Evolutionary conservation across 2,329 filamentous ascomycete species (phyloP).

Genomic region (Fusarium sp.): DNA sequence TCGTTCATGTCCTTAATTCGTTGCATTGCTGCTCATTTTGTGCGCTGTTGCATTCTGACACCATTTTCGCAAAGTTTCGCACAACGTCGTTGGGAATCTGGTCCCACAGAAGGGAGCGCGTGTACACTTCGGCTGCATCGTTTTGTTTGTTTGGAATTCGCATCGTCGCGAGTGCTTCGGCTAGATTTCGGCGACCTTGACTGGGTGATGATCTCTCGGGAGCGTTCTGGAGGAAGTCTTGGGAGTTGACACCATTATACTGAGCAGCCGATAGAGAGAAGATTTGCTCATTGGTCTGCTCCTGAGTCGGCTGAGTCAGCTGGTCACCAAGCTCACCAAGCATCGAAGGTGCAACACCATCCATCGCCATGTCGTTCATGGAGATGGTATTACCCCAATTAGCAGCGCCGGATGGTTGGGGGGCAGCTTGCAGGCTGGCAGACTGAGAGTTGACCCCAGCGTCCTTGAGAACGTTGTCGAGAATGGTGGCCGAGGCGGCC

Average conservation of each 20-base stretch:
- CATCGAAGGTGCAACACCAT: slow-evolving; percentile 63
- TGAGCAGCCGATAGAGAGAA: slow-evolving; percentile 88
- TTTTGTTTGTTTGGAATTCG: slow-evolving; percentile 75
- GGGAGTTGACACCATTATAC: slow-evolving; percentile 78
- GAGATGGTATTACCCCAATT: slow-evolving; percentile 51
- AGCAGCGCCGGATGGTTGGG: slow-evolving; percentile 62
- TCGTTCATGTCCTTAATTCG: slow-evolving; percentile 53
- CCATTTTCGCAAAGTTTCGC: slow-evolving; percentile 90
- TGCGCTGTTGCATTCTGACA: slow-evolving; percentile 74
- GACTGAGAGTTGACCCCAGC: slow-evolving; percentile 67
- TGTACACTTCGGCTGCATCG: slow-evolving; percentile 85
- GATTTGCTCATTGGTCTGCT: slow-evolving; percentile 87
- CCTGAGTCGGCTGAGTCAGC: slow-evolving; percentile 79
- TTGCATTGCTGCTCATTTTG: slow-evolving; percentile 56
- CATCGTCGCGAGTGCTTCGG: slow-evolving; percentile 83
- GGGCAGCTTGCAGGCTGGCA: slow-evolving; percentile 57
- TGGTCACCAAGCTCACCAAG: slow-evolving; percentile 74
- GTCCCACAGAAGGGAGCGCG: slow-evolving; percentile 91
- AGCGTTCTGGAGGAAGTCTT: slow-evolving; percentile 73
- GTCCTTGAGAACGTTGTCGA: slow-evolving; percentile 85
- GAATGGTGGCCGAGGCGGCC: slow-evolving; percentile 78
- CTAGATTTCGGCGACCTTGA: slow-evolving; percentile 77
- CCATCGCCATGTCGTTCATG: slow-evolving; percentile 53
- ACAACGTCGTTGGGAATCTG: slow-evolving; percentile 93
- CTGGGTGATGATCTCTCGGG: slow-evolving; percentile 63